Conservation (phyloP, 2,329 filamentous ascomycete genomes). For the Xylariaceae sp. region DNA sequence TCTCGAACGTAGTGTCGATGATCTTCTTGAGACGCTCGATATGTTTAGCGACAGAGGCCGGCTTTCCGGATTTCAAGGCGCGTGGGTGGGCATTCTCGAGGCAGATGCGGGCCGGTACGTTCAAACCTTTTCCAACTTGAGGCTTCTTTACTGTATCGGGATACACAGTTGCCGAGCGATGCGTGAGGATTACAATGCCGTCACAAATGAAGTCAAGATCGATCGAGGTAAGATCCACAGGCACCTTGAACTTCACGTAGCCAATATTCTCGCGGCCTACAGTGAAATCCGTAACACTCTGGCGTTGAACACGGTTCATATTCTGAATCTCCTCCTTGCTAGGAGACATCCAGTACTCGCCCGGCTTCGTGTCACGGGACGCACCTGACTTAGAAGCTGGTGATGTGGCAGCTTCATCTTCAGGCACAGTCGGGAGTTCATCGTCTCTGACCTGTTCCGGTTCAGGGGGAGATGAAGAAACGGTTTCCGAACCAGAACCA, state of each 20-base stretch:
- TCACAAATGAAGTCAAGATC: constrained; percentile 75
- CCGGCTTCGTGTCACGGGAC: constrained; percentile 49
- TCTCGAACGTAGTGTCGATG: constrained; percentile 71
- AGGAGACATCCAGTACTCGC: constrained; percentile 84
- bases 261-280: constrained; percentile 82
- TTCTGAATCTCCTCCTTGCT: constrained; percentile 66
- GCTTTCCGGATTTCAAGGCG: constrained; percentile 53
- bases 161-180: constrained; percentile 85
- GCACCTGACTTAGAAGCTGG: constrained; percentile 28
- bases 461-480: constrained; percentile 47
- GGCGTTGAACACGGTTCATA: constrained; percentile 75
- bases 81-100: constrained; percentile 93
- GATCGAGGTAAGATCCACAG: constrained; percentile 76
- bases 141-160: constrained; percentile 72
- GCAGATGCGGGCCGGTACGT: constrained; percentile 82
- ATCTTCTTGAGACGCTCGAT: constrained; percentile 75
- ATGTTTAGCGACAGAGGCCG: constrained; percentile 72
- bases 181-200: constrained; percentile 67
- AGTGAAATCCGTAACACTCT: constrained; percentile 66
- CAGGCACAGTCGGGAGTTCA: constrained; percentile 72
- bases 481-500: constrained; percentile 36
- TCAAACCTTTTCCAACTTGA: constrained; percentile 77
- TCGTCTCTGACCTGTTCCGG: constrained; percentile 69
- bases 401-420: constrained; percentile 51
- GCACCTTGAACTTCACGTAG: constrained; percentile 71